Base-by-base conservation (phyloP, 2,329 filamentous ascomycete species). In the Xylaria arbuscula region DNA sequence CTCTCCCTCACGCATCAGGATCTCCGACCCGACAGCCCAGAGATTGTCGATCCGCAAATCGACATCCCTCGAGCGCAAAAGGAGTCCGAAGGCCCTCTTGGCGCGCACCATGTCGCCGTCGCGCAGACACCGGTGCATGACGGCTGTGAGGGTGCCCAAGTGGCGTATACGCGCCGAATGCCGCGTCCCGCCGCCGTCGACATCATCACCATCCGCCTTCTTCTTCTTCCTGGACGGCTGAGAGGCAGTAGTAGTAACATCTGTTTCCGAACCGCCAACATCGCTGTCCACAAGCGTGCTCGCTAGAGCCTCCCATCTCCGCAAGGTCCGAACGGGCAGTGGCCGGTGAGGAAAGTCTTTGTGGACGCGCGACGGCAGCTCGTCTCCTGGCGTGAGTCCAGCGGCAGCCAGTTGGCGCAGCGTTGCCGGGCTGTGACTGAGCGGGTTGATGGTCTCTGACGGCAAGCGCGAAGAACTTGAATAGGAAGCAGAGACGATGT, bases 21-120 rank as follows among this genome's bases (percentile, higher is more conserved):
- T 88, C 80, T 97, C 94, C 1, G 93, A 93, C 0, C 93, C 94
- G 53, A 97, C 86, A 15, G 90, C 90, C 95, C 94, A 98, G 72
- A 92, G 86, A 42, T 88, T 87, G 74, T 90, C 86, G 22, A 83
- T 83, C 47, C 93, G 87, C 56, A 95, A 79, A 77, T 97, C 93
- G 22, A 94, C 83, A 7, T 90, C 82, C 58, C 73, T 69, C 5
- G 80, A 79, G 85, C 87, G 87, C 55, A 94, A 78, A 38, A 97
- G 84, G 72, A 97, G 81, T 0, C 89, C 90, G 85, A 93, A 95
- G 0, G 92, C 92, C 68, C 92, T 85, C 58, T 88, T 88, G 0
- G 94, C 94, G 48, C 92, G 89, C 1, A 84, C 72, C 67, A 93
- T 90, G 75, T 97, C 91, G 38, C 89, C 88, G 69, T 88, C 84